A percentile compares a stretch with the other conserved stretches of the same genome.
Conservation (phyloP, 805 yeast species). For the Scheffersomyces spartinae region DNA sequence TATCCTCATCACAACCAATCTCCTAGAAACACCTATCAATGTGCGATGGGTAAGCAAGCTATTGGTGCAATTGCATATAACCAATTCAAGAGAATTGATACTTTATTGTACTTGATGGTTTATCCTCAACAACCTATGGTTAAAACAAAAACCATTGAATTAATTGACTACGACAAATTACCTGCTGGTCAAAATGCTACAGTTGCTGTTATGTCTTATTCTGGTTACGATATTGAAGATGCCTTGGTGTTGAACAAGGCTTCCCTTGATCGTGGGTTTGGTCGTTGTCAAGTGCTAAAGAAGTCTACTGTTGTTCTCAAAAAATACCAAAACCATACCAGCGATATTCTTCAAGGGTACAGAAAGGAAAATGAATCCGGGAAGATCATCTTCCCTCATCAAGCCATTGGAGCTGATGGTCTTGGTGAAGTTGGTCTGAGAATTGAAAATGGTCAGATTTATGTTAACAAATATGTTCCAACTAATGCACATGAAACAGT, state of each 20-base stretch:
- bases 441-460: slow-evolving; percentile 87
- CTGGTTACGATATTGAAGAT: slow-evolving; percentile 99
- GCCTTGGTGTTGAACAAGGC: slow-evolving; percentile 91
- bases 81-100: slow-evolving; percentile 92
- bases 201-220: slow-evolving; percentile 97
- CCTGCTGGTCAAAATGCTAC: slow-evolving; percentile 99
- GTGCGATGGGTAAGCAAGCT: slow-evolving; percentile 99
- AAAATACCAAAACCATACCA: slow-evolving; percentile 87
- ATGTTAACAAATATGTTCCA: slow-evolving; percentile 88
- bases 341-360: slow-evolving; percentile 87
- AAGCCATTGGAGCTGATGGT: slow-evolving; percentile 86
- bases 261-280: slow-evolving; percentile 92
- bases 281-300: slow-evolving; percentile 91
- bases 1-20: slow-evolving; percentile 90
- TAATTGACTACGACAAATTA: slow-evolving; percentile 87
- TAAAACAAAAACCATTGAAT: slow-evolving; percentile 90
- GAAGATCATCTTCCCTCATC: slow-evolving; percentile 77
- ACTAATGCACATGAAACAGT: slow-evolving; percentile 66
- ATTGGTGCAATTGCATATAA: slow-evolving; percentile 98
- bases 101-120: slow-evolving; percentile 88
- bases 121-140: slow-evolving; percentile 99
- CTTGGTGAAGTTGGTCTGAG: slow-evolving; percentile 91
- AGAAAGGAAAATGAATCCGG: slow-evolving; percentile 75
- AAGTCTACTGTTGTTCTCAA: slow-evolving; percentile 85
- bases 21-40: slow-evolving; percentile 85